A percentile compares a stretch with the other conserved stretches of the same genome.
These are phyloP conservation scores for Exophiala viscosa DNA, from an alignment of 2,329 filamentous ascomycete species.

Conservation along the genomic window DNA sequence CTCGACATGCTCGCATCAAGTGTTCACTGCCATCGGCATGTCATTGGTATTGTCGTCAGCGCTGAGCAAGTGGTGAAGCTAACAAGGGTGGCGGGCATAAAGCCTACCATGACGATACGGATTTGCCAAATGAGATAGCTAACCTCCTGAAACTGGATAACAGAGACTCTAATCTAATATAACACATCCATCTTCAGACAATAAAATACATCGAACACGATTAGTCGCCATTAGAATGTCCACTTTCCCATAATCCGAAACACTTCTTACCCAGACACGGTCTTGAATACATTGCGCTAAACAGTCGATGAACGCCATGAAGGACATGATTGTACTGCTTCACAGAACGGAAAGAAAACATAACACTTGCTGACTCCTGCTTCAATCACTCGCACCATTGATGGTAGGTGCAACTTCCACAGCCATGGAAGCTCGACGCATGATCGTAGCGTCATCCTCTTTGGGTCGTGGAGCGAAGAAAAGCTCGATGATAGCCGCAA, in stretches of 20 bases:
- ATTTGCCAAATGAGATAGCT: too few species aligned
- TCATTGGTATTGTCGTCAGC: too few species aligned
- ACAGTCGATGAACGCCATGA: not conserved
- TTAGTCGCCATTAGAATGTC: not conserved
- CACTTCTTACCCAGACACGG: too few species aligned
- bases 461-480: slow-evolving; percentile 45
- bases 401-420: slow-evolving; percentile 6
- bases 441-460: slow-evolving; percentile 15
- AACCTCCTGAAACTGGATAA: slow-evolving; percentile 5
- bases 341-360: too few species aligned
- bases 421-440: slow-evolving; percentile 6
- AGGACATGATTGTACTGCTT: too few species aligned
- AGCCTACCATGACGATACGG: too few species aligned
- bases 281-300: not conserved
- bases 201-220: too few species aligned
- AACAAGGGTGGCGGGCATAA: too few species aligned
- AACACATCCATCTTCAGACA: not conserved
- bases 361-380: not conserved
- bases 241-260: not conserved
- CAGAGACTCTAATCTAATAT: not conserved
- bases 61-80: too few species aligned
- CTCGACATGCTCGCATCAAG: too few species aligned
- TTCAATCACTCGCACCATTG: not conserved
- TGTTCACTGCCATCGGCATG: too few species aligned
- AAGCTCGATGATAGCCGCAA: slow-evolving; percentile 58